Evolutionary conservation across 2,329 filamentous ascomycete genomes (phyloP).

Genomic region (Metarhizium robertsii): DNA sequence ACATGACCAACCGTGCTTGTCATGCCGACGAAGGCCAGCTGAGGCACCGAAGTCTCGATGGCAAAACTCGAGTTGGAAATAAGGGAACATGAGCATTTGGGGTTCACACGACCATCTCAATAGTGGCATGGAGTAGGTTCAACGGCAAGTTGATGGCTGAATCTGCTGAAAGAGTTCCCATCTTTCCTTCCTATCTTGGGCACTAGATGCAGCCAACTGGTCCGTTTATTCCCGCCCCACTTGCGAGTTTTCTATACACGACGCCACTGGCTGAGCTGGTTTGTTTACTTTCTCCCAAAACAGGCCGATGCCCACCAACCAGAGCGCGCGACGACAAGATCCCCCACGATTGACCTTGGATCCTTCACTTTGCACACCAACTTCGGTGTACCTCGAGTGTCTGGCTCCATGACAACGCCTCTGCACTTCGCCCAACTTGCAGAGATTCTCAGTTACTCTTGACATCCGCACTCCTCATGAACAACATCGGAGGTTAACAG

Average conservation of each 20-base stretch:
- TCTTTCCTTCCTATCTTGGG: too few relatives aligned
- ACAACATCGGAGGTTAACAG: neutral
- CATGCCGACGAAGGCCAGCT: too few relatives aligned
- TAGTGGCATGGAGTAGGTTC: too few relatives aligned
- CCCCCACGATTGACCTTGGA: conserved; percentile 5
- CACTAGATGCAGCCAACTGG: too few relatives aligned
- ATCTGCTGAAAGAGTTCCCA: too few relatives aligned
- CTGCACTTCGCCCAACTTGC: neutral
- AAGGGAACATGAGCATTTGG: too few relatives aligned
- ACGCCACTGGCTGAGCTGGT: conserved; percentile 7
- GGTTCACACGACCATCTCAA: too few relatives aligned
- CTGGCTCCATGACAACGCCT: neutral
- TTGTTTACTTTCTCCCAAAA: conserved; percentile 28
- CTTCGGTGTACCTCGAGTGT: neutral
- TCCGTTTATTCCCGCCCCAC: too few relatives aligned
- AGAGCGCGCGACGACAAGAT: conserved; percentile 8
- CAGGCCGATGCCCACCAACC: conserved; percentile 11
- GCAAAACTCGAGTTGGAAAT: too few relatives aligned
- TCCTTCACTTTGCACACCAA: neutral
- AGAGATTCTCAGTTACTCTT: neutral
- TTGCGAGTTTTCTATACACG: too few relatives aligned
- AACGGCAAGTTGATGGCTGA: too few relatives aligned
- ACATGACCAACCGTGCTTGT: neutral
- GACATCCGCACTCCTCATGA: neutral
- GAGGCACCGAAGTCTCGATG: too few relatives aligned